Conservation (phyloP, 768 basidiomycete genomes). For the Mycena sanguinolenta region DNA sequence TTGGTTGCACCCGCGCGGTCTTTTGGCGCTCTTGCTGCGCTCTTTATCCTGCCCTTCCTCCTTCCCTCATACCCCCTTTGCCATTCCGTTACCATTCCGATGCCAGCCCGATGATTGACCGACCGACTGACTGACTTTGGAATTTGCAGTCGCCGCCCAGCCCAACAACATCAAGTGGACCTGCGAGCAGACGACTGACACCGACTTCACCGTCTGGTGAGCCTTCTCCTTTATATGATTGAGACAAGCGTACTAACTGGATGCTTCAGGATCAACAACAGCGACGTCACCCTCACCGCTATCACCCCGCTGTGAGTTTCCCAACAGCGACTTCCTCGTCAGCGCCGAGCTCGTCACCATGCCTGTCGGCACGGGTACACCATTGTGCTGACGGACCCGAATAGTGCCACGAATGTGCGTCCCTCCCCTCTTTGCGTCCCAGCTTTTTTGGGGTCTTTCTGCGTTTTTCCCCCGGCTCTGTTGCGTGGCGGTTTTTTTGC, state of each 20-base stretch:
- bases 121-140: neutral
- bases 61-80: no score
- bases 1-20: no score
- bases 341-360: neutral
- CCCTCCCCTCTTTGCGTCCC: no score
- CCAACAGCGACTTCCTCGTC: no score
- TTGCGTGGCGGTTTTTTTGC: no score
- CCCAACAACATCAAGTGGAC: conserved; percentile 34
- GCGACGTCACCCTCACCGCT: conserved; percentile 21
- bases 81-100: no score
- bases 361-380: conserved; percentile 30
- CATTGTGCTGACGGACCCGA: conserved; percentile 3
- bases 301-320: conserved; percentile 21
- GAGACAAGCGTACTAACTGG: neutral
- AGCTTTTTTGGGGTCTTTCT: no score
- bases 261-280: conserved; percentile 28
- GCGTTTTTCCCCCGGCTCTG: no score
- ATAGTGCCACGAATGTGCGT: neutral
- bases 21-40: no score
- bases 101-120: no score
- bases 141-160: conserved; percentile 19
- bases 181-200: conserved; percentile 10
- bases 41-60: no score
- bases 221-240: neutral
- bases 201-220: conserved; percentile 29